A percentile compares a stretch with the other conserved stretches of the same genome.
These are phyloP conservation scores for Ogataea pilisensis DNA, from an alignment of 805 yeast genomes.

Conservation along the genomic window DNA sequence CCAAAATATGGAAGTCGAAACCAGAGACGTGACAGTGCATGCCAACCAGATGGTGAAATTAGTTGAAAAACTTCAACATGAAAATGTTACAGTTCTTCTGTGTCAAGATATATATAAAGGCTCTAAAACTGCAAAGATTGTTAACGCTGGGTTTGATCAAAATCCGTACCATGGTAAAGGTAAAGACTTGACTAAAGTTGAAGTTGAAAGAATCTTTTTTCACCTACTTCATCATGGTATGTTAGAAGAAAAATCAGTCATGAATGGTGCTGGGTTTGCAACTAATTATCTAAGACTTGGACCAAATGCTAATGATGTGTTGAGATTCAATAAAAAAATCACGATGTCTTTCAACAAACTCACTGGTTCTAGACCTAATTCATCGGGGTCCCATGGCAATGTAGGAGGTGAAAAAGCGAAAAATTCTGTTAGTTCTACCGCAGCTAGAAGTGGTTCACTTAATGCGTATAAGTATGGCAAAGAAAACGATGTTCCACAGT, in stretches of 20 bases:
- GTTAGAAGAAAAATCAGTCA: slow-evolving; percentile 65
- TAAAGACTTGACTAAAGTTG: slow-evolving; percentile 55
- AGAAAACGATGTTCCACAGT: slow-evolving; percentile 16
- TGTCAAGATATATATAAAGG: slow-evolving; percentile 85
- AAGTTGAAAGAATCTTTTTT: slow-evolving; percentile 79
- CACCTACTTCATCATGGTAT: slow-evolving; percentile 63
- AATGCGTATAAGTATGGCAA: slow-evolving; percentile 13
- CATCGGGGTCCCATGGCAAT: background rate
- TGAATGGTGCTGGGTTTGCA: slow-evolving; percentile 77
- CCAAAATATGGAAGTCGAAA: slow-evolving; percentile 37
- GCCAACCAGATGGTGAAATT: slow-evolving; percentile 58
- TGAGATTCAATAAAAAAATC: slow-evolving; percentile 39
- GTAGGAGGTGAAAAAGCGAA: slow-evolving; percentile 1
- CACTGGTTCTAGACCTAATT: background rate
- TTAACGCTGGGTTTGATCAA: slow-evolving; percentile 56
- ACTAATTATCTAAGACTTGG: slow-evolving; percentile 70
- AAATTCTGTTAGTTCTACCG: background rate
- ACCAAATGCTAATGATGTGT: slow-evolving; percentile 44
- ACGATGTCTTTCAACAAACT: slow-evolving; percentile 44
- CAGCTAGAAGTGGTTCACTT: background rate
- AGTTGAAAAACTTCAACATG: slow-evolving; percentile 50
- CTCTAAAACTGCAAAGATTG: slow-evolving; percentile 56
- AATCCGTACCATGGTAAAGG: slow-evolving; percentile 71
- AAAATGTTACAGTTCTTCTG: slow-evolving; percentile 69
- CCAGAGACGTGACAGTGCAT: slow-evolving; percentile 63